Percentiles rank a stretch among this genome's conserved stretches.
phyloP scores from a whole-genome alignment of 2,329 filamentous ascomycete species.

The Cyphellophora attinorum region DNA sequence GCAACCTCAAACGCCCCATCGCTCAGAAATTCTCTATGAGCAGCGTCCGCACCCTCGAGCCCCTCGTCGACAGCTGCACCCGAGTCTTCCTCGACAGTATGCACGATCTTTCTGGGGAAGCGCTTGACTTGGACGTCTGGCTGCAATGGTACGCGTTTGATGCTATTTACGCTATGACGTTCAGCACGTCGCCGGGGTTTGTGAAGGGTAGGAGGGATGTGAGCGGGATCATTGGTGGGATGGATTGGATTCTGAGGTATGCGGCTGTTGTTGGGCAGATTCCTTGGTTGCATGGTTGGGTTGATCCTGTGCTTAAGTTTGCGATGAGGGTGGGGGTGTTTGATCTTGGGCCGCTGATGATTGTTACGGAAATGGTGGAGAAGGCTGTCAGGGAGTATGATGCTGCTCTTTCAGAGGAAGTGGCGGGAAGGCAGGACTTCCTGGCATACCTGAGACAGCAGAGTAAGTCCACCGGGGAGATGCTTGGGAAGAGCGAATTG shows the following conservation, averaged over 20 bases:
- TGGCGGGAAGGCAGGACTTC: constrained; percentile 10
- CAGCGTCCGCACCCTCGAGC: constrained; percentile 37
- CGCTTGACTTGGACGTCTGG: constrained; percentile 35
- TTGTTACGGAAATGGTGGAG: no score
- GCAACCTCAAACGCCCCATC: constrained; percentile 24
- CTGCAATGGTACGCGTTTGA: constrained; percentile 75
- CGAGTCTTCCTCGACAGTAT: constrained; percentile 6
- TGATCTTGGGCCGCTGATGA: no score
- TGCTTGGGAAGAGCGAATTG: constrained; percentile 6
- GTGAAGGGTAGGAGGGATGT: constrained; percentile 64
- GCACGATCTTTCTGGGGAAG: constrained; percentile 6
- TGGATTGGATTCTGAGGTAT: constrained; percentile 4
- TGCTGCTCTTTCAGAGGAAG: no score
- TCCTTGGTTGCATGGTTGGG: constrained; percentile 5
- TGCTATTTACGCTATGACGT: constrained; percentile 37
- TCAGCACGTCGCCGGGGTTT: constrained; percentile 62
- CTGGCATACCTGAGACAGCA: constrained; percentile 9
- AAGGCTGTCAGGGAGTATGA: no score
- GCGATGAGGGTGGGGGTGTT: no score
- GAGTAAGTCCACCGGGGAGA: constrained; percentile 7
- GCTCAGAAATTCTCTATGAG: constrained; percentile 38
- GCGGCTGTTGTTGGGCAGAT: constrained; percentile 8
- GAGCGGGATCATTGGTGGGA: constrained; percentile 29
- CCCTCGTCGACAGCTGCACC: constrained; percentile 31
- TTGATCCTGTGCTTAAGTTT: no score